Base-by-base conservation (phyloP, 768 basidiomycete species). In the Gautieria morchelliformis region DNA sequence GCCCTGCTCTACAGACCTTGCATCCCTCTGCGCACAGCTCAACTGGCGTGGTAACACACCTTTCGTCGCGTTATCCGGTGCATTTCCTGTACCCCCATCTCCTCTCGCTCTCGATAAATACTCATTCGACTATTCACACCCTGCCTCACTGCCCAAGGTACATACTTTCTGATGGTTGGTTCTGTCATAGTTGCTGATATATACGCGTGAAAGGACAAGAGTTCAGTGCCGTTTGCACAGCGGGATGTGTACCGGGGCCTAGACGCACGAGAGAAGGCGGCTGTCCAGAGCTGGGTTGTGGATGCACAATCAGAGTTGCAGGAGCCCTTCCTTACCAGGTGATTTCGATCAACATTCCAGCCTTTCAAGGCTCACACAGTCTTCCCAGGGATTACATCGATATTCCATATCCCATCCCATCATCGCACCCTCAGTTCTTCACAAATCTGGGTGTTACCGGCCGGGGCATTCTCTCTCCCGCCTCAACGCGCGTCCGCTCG, bases 161-260 rank as follows among this genome's bases (percentile, higher is more conserved):
- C 32, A 41, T 52, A 41, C 20, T 19, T 40, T 22, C n/a, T 54
- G 4, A 52, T 60, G 58, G 27, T 35, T 60, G 58, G 27, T 35
- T 32, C 20, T 17, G 32, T 46, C 42, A 10, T 45, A 19, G 33
- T 37, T 11, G 40, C 40, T 12, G 19, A 44, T 24, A 9, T 44
- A 14, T 20, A 15, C 35, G 27, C 35, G 20, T 49, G 52, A 58
- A 44, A 27, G n/a, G 52, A 56, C 3, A 17, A 52, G 32, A 49
- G 17, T 52, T 39, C 62, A 57, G 33, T 53, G 60, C 7, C 65
- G 15, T 80, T 74, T 62, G 67, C 77, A 42, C 73, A 78, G 39
- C 62, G 76, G 37, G 78, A 83, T 55, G 78, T 87, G 47, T 78
- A 80, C 3, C 75, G 87, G 61, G 87, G 86, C 2, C 75, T 87